These are phyloP conservation scores for Alisma plantagoaquatica DNA, from an alignment of 106 monocot genomes.

Conservation along the genomic window DNA sequence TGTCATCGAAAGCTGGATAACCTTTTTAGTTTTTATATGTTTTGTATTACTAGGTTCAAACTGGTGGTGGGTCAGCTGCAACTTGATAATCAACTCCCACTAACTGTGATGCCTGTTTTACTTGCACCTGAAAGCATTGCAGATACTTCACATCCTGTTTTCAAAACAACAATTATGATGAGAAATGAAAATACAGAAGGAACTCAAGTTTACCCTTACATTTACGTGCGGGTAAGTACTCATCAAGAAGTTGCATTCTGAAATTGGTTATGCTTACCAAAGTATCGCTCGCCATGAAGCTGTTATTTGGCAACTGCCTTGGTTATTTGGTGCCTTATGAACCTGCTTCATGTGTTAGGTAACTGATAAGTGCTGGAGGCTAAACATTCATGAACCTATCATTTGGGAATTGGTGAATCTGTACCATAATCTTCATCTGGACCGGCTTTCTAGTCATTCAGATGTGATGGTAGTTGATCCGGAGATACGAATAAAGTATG, in stretches of 20 bases:
- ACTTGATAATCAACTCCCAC: slow-evolving; percentile 95
- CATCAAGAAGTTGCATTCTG: not conserved
- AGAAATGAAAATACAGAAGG: slow-evolving; percentile 70
- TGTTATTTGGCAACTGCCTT: not conserved
- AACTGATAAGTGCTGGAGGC: slow-evolving; percentile 69
- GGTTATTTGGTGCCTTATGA: not conserved
- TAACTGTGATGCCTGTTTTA: slow-evolving; percentile 80
- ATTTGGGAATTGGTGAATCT: slow-evolving; percentile 90
- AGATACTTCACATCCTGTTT: slow-evolving; percentile 66
- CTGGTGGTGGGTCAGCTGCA: slow-evolving; percentile 75
- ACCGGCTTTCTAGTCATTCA: slow-evolving; percentile 45
- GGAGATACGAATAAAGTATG: slow-evolving; percentile 91
- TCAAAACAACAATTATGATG: slow-evolving; percentile 80
- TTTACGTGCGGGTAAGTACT: slow-evolving; percentile 78
- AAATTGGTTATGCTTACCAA: no score
- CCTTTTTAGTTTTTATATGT: no score
- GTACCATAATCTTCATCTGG: slow-evolving; percentile 64
- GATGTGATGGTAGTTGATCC: slow-evolving; percentile 77
- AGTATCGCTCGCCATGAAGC: no score
- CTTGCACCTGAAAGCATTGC: slow-evolving; percentile 56
- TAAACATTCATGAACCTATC: slow-evolving; percentile 94
- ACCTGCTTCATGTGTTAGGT: slow-evolving; percentile 34
- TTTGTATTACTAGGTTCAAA: slow-evolving; percentile 84
- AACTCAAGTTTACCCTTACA: slow-evolving; percentile 72
- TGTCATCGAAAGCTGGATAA: no score